A percentile compares a stretch with the other conserved stretches of the same genome.
Conservation (phyloP, 345 rosid species). For the Psidium guajava region DNA sequence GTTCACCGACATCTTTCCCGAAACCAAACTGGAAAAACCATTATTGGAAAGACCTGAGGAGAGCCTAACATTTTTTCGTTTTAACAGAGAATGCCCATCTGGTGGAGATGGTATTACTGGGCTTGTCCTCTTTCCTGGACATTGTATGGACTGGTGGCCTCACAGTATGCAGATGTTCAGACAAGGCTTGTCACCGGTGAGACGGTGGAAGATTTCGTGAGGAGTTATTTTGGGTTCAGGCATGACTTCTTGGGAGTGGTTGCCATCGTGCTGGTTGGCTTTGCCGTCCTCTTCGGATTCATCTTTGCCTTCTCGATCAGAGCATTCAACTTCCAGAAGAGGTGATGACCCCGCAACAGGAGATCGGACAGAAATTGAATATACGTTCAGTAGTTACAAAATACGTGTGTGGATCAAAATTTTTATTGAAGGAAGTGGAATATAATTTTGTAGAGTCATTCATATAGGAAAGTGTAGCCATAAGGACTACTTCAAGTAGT, state of each 20-base stretch:
- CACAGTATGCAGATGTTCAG: slow-evolving; percentile 46
- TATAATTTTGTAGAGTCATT: background rate
- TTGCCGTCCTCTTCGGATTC: slow-evolving; percentile 42
- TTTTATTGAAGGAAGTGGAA: background rate
- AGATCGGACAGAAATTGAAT: background rate
- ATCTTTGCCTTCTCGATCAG: slow-evolving; percentile 64
- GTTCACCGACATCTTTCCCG: background rate
- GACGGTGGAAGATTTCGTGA: slow-evolving; percentile 44
- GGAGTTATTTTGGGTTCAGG: slow-evolving; percentile 39
- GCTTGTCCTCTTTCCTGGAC: slow-evolving; percentile 42
- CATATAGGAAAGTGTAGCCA: background rate
- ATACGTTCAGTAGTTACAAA: background rate
- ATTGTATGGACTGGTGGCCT: slow-evolving; percentile 37
- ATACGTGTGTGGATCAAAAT: background rate
- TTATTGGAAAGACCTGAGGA: background rate
- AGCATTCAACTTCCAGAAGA: slow-evolving; percentile 64
- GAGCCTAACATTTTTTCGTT: background rate
- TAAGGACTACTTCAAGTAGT: background rate
- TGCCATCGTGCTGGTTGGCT: slow-evolving; percentile 38
- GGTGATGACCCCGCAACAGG: slow-evolving; percentile 11
- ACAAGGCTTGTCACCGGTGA: slow-evolving; percentile 24
- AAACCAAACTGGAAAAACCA: background rate
- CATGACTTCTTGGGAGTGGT: slow-evolving; percentile 50
- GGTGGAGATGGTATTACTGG: slow-evolving; percentile 83
- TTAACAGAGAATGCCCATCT: slow-evolving; percentile 43